Evolutionary conservation across 768 basidiomycete species (phyloP), one percentile per base, ranked within the genome.

Genomic region (Lactarius akahatsu): DNA sequence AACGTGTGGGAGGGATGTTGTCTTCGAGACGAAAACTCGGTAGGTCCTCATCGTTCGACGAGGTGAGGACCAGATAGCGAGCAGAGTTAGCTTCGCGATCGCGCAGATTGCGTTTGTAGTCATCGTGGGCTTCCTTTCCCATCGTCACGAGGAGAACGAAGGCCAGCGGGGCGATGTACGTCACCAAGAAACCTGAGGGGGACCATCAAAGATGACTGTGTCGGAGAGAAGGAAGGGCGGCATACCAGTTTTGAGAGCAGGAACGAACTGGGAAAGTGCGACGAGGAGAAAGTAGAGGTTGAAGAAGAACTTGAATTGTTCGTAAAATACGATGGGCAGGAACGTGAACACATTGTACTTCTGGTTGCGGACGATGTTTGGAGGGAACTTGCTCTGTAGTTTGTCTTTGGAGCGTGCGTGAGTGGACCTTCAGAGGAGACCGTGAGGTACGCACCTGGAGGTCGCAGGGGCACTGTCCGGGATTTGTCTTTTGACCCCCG

Each of bases 251-350:
- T 94, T 95, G 66, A 99, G 85, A 0, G 95, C 91, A 16, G 97
- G 97, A 20, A 99, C 80, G 74, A 99, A 97, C 77, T 98, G 97
- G 10, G 92, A 94, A 9, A 98, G 82, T 0, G 97, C 97, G 43
- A 99, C 97, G 28, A 98, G 88, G 13, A 98, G 85, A 75, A 99
- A 99, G 77, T 98, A 99, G 8, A 98, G 83, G 75, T 98, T 99
- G 86, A 97, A 98, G 81, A 99, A 99, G 82, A 96, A 98, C 78
- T 98, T 98, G 89, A 98, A 99, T 76, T 98, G 96, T 76, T 98
- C 96, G 77, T 98, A 98, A 76, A 98, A 86, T 55, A 98, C 96
- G 70, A 98, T 85, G 3, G 97, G 97, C 11, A 99, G 84, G 81
- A 99, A 99, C n/a, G 92, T 94, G 79, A 93, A 85, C 62, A 91